A percentile compares a stretch with the other conserved stretches of the same genome.
phyloP scores from a whole-genome alignment of 2,329 filamentous ascomycete species.

The Paraphoma chrysanthemicola region DNA sequence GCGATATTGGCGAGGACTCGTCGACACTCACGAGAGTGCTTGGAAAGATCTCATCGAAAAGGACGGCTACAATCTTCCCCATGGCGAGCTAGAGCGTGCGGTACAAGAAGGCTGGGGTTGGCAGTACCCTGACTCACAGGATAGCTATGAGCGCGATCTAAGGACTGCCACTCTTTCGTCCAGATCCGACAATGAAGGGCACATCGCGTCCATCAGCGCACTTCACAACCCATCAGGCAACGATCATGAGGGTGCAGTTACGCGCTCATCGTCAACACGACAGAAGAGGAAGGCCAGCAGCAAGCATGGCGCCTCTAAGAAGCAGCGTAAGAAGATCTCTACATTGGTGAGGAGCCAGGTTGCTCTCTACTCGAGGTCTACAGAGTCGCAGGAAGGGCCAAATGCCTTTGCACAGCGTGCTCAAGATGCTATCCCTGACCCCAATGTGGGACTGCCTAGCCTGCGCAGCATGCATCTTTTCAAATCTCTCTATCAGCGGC shows the following conservation, averaged over 20 bases:
- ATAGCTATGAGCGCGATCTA: constrained; percentile 82
- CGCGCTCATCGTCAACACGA: constrained; percentile 40
- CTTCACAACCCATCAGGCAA: constrained; percentile 13
- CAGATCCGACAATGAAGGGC: constrained; percentile 50
- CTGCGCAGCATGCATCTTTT: constrained; percentile 88
- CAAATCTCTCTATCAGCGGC: constrained; percentile 94
- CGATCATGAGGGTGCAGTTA: constrained; percentile 38
- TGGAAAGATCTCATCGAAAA: constrained; percentile 92
- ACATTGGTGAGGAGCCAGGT: constrained; percentile 51
- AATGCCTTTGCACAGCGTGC: constrained; percentile 87
- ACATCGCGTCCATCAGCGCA: constrained; percentile 31
- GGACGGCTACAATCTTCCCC: constrained; percentile 79
- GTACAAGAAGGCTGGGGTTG: constrained; percentile 96
- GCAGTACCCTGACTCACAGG: constrained; percentile 81
- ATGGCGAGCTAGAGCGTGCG: constrained; percentile 83
- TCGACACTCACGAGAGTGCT: constrained; percentile 91
- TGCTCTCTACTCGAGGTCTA: constrained; percentile 55
- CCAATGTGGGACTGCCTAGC: constrained; percentile 77
- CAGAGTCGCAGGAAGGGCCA: constrained; percentile 74
- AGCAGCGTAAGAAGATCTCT: constrained; percentile 63
- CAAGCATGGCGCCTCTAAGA: constrained; percentile 55
- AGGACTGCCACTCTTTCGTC: constrained; percentile 59
- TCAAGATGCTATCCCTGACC: constrained; percentile 80
- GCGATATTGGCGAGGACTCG: constrained; percentile 88
- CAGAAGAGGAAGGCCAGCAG: constrained; percentile 49